Evolutionary conservation across 2,329 filamentous ascomycete genomes (phyloP).

Genomic region (Blumeriella jaapii): DNA sequence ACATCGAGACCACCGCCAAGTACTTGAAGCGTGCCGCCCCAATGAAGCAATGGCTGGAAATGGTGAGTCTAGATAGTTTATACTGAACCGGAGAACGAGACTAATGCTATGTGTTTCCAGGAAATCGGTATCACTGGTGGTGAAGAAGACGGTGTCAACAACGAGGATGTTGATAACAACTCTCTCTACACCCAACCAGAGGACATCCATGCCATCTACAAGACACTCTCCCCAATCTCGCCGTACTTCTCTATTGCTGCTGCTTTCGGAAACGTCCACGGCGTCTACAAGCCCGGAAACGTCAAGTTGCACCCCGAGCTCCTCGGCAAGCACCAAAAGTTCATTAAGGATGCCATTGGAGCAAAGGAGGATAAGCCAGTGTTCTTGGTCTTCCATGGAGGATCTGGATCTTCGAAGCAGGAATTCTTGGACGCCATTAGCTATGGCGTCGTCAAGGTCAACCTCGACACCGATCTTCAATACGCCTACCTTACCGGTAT

Average conservation of each 20-base stretch:
- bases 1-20: slow-evolving; percentile 82
- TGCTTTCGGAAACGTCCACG: slow-evolving; percentile 97
- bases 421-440: slow-evolving; percentile 84
- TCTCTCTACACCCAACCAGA: slow-evolving; percentile 96
- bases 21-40: slow-evolving; percentile 91
- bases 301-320: slow-evolving; percentile 95
- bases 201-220: slow-evolving; percentile 87
- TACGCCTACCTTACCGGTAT: slow-evolving; percentile 87
- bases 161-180: slow-evolving; percentile 94
- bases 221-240: slow-evolving; percentile 73
- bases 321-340: slow-evolving; percentile 90
- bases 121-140: slow-evolving; percentile 92
- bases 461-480: slow-evolving; percentile 96
- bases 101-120: slow-evolving; percentile 28
- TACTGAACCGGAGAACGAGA: slow-evolving; percentile 1
- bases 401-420: slow-evolving; percentile 79
- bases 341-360: slow-evolving; percentile 70
- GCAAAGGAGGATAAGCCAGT: slow-evolving; percentile 77
- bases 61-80: slow-evolving; percentile 44
- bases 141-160: slow-evolving; percentile 98
- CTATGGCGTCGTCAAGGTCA: slow-evolving; percentile 98
- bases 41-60: slow-evolving; percentile 99
- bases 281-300: slow-evolving; percentile 97
- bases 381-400: slow-evolving; percentile 99
- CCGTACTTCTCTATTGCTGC: slow-evolving; percentile 97